These are phyloP conservation scores for Coemansia sp. DNA, from an alignment of 192 early-diverging fungal genomes.

Conservation along the genomic window DNA sequence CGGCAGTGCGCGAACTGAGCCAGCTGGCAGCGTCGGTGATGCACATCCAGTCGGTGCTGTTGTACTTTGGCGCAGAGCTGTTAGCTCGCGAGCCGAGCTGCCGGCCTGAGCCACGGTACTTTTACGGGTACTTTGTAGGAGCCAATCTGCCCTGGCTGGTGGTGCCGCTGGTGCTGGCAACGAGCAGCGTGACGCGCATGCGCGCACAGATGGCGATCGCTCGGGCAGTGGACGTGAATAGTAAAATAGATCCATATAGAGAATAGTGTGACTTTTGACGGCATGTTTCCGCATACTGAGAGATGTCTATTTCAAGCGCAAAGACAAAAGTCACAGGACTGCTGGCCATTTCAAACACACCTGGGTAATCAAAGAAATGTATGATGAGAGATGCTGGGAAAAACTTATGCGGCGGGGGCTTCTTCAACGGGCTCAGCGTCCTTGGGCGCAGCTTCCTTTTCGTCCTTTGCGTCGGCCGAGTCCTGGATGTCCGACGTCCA, in stretches of 20 bases:
- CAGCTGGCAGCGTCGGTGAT: slow-evolving; percentile 59
- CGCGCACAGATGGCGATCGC: slow-evolving; percentile 1
- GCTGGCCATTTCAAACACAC: background rate
- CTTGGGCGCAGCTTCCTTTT: slow-evolving; percentile 30
- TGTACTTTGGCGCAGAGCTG: slow-evolving; percentile 65
- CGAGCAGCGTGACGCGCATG: slow-evolving; percentile 12
- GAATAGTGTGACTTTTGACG: no score
- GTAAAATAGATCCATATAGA: no score
- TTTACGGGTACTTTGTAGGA: slow-evolving; percentile 62
- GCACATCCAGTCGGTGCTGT: slow-evolving; percentile 64
- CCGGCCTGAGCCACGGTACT: slow-evolving; percentile 61
- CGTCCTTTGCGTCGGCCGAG: slow-evolving; percentile 29
- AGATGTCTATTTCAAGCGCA: no score
- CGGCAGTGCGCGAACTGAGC: slow-evolving; percentile 48
- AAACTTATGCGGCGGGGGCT: slow-evolving; percentile 25
- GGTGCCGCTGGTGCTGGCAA: slow-evolving; percentile 54
- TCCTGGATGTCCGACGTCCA: slow-evolving; percentile 91
- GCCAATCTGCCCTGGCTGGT: slow-evolving; percentile 68
- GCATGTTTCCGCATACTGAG: no score
- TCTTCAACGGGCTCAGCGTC: slow-evolving; percentile 25
- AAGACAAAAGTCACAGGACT: no score
- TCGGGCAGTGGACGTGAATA: no score
- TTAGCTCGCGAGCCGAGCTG: slow-evolving; percentile 55
- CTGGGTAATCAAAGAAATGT: background rate
- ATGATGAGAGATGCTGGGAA: slow-evolving; percentile 11